Base-by-base conservation (phyloP, 2,329 filamentous ascomycete genomes). In the Fusarium neocosmosporiellum region DNA sequence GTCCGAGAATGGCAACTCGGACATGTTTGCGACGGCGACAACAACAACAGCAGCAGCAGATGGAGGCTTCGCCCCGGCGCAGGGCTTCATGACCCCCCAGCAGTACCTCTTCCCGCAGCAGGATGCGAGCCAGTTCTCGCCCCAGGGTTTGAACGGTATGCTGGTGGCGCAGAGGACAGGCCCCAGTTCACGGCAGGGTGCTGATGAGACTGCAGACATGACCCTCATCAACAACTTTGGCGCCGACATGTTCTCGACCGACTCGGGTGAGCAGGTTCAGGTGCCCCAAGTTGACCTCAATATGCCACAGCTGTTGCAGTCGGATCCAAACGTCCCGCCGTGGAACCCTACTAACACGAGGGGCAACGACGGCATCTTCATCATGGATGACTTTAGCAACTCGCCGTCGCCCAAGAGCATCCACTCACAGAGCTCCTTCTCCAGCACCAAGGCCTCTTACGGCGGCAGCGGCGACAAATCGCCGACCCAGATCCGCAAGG, bases 321-420 rank as follows among this genome's bases (percentile, higher is more conserved):
- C 80, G 29, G 77, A 78, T 29, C 73, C 76, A 63, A 78, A 84
- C 61, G 80, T 82, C 20, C 79, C 81, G 7, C 82, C 85, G 37
- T 88, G 86, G 87, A 81, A 82, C 53, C 81, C 82, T 3, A 78
- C 81, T 4, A 81, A 80, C 33, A 72, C 83, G 2, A 78, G 70
- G 36, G 73, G 54, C 4, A 65, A 78, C 14, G 78, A 79, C 14
- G 79, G 78, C 20, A 77, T 80, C 77, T 80, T 84, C 33, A 74
- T 82, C 22, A 82, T 83, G 74, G 84, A 85, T 34, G 81, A 84
- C 20, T 73, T 80, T 41, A 82, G 82, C 9, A 82, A 82, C 7
- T 72, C 71, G 33, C 77, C 83, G 1, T 83, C 82, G 1, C 79
- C 77, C 33, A 75, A 74, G 54, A 77, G 75, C 59, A 72, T 77